These are phyloP conservation scores for Dipteronia dyeriana DNA, from an alignment of 345 rosid genomes.

Conservation along the genomic window DNA sequence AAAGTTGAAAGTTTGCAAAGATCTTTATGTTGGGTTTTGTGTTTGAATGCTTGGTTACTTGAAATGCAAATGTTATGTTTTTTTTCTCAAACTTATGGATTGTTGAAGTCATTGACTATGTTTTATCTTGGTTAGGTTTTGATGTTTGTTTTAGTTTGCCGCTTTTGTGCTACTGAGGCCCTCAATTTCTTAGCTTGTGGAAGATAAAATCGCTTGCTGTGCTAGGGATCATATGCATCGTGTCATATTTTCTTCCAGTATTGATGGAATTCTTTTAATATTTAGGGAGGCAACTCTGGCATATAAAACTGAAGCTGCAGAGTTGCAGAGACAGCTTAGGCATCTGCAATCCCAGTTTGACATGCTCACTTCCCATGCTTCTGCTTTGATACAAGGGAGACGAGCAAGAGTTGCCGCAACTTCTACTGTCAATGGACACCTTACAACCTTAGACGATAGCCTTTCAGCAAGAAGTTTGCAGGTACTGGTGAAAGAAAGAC, in stretches of 20 bases:
- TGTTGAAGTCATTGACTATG: neutral
- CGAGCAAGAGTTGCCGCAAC: conserved; percentile 93
- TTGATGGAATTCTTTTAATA: conserved; percentile 26
- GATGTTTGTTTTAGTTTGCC: neutral
- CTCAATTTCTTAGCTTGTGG: neutral
- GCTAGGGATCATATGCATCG: neutral
- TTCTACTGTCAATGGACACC: conserved; percentile 79
- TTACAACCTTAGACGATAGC: conserved; percentile 74
- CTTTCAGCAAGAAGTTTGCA: conserved; percentile 79
- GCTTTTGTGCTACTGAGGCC: neutral
- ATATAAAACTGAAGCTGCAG: conserved; percentile 71
- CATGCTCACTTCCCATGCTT: conserved; percentile 77
- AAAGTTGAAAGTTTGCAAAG: neutral
- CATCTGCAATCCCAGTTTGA: conserved; percentile 85
- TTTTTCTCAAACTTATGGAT: neutral
- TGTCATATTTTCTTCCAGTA: neutral
- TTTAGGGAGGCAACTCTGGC: conserved; percentile 78
- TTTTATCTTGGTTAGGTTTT: neutral
- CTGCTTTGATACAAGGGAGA: conserved; percentile 87
- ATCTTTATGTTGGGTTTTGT: no score
- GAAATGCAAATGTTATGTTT: neutral
- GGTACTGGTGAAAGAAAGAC: conserved; percentile 32
- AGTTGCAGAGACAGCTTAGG: conserved; percentile 86
- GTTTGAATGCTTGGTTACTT: neutral
- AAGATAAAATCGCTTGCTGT: neutral